Evolutionary conservation across 2,329 filamentous ascomycete genomes (phyloP).

Genomic region (Waltergamsia citrina): DNA sequence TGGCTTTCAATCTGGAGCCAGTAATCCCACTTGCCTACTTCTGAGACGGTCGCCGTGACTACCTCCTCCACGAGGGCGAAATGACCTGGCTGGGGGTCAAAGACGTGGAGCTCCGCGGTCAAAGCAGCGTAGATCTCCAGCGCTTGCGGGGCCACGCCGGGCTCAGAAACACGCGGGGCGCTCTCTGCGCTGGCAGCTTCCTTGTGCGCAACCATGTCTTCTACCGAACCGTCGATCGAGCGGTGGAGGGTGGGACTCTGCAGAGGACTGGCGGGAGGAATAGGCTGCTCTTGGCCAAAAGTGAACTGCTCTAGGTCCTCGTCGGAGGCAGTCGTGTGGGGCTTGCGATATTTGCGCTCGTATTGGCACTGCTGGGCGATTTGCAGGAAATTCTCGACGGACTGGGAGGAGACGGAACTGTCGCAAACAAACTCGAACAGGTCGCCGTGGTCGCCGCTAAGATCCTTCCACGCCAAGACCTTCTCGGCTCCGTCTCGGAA

Average conservation of each 20-base stretch:
- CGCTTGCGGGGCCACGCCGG: constrained; percentile 45
- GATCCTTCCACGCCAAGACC: constrained; percentile 87
- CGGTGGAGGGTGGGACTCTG: constrained; percentile 47
- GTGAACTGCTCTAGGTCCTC: constrained; percentile 74
- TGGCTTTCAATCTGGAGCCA: constrained; percentile 79
- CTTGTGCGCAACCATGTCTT: constrained; percentile 44
- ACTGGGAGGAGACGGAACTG: constrained; percentile 53
- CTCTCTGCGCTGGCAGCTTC: constrained; percentile 34
- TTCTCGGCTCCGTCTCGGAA: constrained; percentile 71
- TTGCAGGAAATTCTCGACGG: constrained; percentile 71
- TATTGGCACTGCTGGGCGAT: constrained; percentile 91
- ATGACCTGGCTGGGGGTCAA: constrained; percentile 78
- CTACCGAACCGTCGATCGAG: constrained; percentile 45
- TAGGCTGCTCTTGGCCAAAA: constrained; percentile 57
- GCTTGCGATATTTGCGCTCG: constrained; percentile 86
- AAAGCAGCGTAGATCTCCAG: constrained; percentile 68
- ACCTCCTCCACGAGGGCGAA: constrained; percentile 73
- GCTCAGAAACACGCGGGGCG: constrained; percentile 15
- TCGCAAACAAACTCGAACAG: constrained; percentile 99
- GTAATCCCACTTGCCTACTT: constrained; percentile 88
- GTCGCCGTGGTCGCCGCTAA: constrained; percentile 88
- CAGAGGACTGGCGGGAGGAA: constrained; percentile 54
- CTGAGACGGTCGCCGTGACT: constrained; percentile 71
- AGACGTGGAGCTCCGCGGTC: constrained; percentile 80
- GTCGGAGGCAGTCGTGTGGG: constrained; percentile 70